phyloP scores from a whole-genome alignment of 1,284 basidiomycete genomes.

The Ustilago xerochloae region DNA sequence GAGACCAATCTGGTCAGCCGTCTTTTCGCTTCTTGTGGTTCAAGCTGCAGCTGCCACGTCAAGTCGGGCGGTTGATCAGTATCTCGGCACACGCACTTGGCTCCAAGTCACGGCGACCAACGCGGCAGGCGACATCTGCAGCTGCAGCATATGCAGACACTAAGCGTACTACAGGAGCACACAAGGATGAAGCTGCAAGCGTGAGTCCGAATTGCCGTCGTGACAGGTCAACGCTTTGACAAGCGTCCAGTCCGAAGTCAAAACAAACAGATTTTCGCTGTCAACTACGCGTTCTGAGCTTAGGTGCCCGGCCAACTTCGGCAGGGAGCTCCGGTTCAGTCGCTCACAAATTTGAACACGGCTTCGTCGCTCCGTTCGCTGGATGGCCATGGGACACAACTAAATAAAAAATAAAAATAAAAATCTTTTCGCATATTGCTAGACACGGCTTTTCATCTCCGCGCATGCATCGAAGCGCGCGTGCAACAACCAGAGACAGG shows the following conservation, averaged over 20 bases:
- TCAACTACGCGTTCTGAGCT: background rate
- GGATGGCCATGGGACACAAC: background rate
- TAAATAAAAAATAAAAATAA: background rate
- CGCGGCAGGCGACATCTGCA: background rate
- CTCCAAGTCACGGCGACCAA: background rate
- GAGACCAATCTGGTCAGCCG: too few relatives aligned
- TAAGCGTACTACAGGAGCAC: background rate
- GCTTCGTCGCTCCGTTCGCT: too few relatives aligned
- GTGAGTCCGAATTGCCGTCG: background rate
- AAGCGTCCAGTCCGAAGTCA: background rate
- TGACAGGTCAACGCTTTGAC: too few relatives aligned
- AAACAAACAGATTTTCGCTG: conserved; percentile 4
- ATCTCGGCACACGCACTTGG: background rate
- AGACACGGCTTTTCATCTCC: too few relatives aligned
- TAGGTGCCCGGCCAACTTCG: too few relatives aligned
- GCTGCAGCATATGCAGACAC: background rate
- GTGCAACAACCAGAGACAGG: too few relatives aligned
- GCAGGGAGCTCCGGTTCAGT: too few relatives aligned
- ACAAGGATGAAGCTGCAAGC: background rate
- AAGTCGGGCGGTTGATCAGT: background rate
- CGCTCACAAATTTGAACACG: background rate
- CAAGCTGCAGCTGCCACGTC: too few relatives aligned
- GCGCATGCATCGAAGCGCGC: background rate
- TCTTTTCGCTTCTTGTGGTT: too few relatives aligned
- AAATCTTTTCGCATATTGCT: too few relatives aligned